A percentile compares a stretch with the other conserved stretches of the same genome.
These are phyloP conservation scores for Claviceps quebecensis DNA, from an alignment of 2,329 filamentous ascomycete species.

Conservation along the genomic window DNA sequence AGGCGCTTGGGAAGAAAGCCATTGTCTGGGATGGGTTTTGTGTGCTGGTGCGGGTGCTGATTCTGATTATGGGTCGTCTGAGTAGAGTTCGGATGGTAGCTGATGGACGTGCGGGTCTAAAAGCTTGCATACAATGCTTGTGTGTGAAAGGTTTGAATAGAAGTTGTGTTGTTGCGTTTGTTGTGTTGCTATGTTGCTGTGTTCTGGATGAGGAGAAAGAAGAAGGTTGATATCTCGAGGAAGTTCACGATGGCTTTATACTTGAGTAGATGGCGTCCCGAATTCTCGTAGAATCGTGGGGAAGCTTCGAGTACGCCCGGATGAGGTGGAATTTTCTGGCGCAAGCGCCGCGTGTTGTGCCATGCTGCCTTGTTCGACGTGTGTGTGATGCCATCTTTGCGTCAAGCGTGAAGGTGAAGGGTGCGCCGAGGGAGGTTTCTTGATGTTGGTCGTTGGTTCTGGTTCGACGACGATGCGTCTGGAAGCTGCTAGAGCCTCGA, in stretches of 20 bases:
- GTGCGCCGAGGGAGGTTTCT: neutral
- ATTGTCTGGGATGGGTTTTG: conserved; percentile 29
- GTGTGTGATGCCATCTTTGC: neutral
- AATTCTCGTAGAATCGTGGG: neutral
- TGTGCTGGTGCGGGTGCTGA: neutral
- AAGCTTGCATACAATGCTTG: conserved; percentile 11
- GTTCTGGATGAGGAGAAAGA: neutral
- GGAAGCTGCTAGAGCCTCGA: neutral
- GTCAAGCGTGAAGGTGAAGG: neutral
- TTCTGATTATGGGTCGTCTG: conserved; percentile 12
- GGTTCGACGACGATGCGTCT: neutral
- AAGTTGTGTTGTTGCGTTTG: neutral
- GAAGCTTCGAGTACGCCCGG: neutral
- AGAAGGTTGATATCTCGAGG: neutral
- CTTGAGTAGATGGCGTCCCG: neutral
- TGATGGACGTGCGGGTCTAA: conserved; percentile 12
- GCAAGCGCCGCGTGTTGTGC: neutral
- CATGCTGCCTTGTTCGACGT: neutral
- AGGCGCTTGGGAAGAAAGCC: conserved; percentile 44
- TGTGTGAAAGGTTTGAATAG: too few relatives aligned
- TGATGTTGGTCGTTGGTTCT: neutral
- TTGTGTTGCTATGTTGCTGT: neutral
- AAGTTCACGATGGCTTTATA: conserved; percentile 1
- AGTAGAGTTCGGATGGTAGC: conserved; percentile 11
- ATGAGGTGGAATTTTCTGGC: neutral